Evolutionary conservation across 768 basidiomycete species (phyloP), one percentile per base, ranked within the genome.

Genomic region (Phylloporus rhodoxanthus): DNA sequence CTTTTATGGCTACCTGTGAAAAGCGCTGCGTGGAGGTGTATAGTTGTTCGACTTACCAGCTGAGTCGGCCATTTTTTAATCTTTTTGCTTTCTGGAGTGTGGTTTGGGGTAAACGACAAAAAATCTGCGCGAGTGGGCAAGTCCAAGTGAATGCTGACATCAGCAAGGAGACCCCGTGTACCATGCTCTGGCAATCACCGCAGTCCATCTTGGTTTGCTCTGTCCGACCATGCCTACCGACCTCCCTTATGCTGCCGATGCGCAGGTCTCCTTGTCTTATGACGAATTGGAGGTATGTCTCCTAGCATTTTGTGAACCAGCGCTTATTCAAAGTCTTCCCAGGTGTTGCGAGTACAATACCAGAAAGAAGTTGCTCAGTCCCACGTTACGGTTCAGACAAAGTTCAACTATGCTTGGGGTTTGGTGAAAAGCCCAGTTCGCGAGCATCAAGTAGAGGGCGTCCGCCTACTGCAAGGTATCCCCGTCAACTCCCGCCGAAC

Each of bases 321-420:
- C 23, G 30, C 34, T 32, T 19, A 15, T 21, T 30, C 39, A 10
- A 52, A 4, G 19, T 33, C 13, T 17, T 17, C 30, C 8, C 59
- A 95, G 92, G 92, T 97, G 4, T 73, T 97, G 37, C 75, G 84
- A 51, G 60, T 77, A 50, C 94, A 98, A 63, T 94, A 95, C 70
- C 80, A 91, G 75, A 91, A 84, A 68, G 95, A 99, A 66, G 73
- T 82, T 17, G 74, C 79, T 1, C 85, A 91, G 55, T 77, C 81
- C 43, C 92, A 95, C 68, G 79, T 96, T 51, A 91, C 91, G 9
- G 79, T 85, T 7, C 96, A 99, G 71, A 95, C 93, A 34, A 94
- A 91, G 67, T 99, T 99, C 75, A 98, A 98, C 72, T 94, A 87
- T 68, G 82, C 91, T 34, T 96, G 95, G 95, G 95, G 95, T 2